phyloP scores from a whole-genome alignment of 2,329 filamentous ascomycete species.

The Stemphylium beticola region DNA sequence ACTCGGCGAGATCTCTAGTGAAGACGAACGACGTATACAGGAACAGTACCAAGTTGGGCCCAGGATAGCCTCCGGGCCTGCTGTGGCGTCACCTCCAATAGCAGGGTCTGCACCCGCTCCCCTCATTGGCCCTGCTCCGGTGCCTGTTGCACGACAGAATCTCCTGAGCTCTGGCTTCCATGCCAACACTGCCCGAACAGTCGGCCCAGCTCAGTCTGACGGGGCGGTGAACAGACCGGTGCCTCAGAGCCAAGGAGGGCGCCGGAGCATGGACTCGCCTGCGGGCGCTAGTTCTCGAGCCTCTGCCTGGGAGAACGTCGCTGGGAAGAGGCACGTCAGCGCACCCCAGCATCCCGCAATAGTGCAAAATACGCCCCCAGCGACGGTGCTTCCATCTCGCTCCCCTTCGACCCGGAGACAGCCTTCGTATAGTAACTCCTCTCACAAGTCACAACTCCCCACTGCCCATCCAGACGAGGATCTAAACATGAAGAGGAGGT shows the following conservation, averaged over 20 bases:
- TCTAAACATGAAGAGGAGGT: constrained; percentile 32
- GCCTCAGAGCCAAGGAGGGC: constrained; percentile 21
- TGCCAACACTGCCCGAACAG: constrained; percentile 28
- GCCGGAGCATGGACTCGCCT: constrained; percentile 25
- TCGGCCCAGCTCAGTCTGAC: constrained; percentile 15
- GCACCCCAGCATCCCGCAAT: constrained; percentile 31
- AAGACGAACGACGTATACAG: constrained; percentile 38
- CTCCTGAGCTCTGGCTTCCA: constrained; percentile 33
- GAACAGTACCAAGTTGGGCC: constrained; percentile 46
- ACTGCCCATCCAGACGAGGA: constrained; percentile 15
- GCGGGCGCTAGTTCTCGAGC: constrained; percentile 12
- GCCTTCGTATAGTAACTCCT: constrained; percentile 40
- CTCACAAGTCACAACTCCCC: constrained; percentile 45
- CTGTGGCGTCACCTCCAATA: too few species aligned
- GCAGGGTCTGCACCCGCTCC: background rate
- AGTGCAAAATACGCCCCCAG: constrained; percentile 20
- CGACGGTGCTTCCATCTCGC: constrained; percentile 27
- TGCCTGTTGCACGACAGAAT: constrained; percentile 18
- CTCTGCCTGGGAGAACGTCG: constrained; percentile 34
- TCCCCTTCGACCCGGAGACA: constrained; percentile 31
- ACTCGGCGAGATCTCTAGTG: constrained; percentile 30
- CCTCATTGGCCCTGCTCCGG: background rate
- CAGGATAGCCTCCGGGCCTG: constrained; percentile 18
- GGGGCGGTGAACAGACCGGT: constrained; percentile 15
- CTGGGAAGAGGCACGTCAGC: constrained; percentile 34